A percentile compares a stretch with the other conserved stretches of the same genome.
These are phyloP conservation scores for Annulohypoxylon truncatum DNA, from an alignment of 2,329 filamentous ascomycete species.

Conservation along the genomic window DNA sequence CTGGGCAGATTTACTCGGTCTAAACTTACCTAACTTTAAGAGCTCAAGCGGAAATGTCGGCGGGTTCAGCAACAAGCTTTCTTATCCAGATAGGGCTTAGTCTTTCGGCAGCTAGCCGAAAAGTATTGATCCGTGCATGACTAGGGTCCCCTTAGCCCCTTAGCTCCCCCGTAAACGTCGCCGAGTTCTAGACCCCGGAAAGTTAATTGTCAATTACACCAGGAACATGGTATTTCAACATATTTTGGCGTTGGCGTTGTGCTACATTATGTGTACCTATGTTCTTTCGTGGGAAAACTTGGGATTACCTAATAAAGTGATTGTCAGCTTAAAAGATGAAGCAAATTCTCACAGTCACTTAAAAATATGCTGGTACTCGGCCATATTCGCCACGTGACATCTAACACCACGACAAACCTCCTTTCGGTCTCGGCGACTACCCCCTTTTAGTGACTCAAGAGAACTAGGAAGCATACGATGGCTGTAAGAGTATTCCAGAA, in stretches of 20 bases:
- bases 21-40: neutral
- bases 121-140: constrained; percentile 23
- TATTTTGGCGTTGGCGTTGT: neutral
- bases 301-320: neutral
- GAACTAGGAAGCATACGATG: neutral
- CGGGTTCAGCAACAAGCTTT: constrained; percentile 18
- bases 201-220: constrained; percentile 16
- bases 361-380: neutral
- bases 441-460: neutral
- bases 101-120: constrained; percentile 32
- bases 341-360: neutral
- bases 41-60: neutral
- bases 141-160: constrained; percentile 10
- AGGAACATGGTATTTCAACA: neutral
- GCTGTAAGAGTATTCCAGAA: neutral
- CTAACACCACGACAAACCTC: neutral
- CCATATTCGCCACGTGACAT: neutral
- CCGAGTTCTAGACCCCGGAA: constrained; percentile 20
- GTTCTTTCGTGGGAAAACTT: neutral
- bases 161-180: neutral
- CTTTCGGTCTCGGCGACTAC: neutral
- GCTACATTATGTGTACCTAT: neutral
- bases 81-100: constrained; percentile 28
- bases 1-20: neutral
- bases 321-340: neutral